These are phyloP conservation scores for Spongiforma sp. DNA, from an alignment of 1,284 basidiomycete genomes.

Conservation along the genomic window DNA sequence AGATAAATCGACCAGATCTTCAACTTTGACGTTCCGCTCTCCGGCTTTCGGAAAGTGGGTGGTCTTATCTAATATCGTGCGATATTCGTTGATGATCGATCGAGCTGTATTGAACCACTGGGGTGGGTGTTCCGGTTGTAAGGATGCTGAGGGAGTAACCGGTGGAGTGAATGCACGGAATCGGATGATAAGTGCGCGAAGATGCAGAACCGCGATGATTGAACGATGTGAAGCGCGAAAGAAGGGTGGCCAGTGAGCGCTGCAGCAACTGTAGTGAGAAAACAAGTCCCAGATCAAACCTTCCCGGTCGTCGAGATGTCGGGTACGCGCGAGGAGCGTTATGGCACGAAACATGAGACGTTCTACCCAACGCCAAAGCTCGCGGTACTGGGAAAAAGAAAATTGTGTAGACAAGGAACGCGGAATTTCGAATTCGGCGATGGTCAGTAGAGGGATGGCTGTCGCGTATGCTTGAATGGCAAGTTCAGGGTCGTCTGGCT, in stretches of 20 bases:
- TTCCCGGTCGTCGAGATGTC: slow-evolving; percentile 43
- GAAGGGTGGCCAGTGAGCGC: slow-evolving; percentile 71
- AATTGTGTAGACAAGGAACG: slow-evolving; percentile 39
- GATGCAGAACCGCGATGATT: slow-evolving; percentile 68
- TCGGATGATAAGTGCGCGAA: slow-evolving; percentile 70
- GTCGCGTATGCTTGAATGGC: slow-evolving; percentile 62
- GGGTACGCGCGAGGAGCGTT: slow-evolving; percentile 57
- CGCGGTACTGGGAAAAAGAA: slow-evolving; percentile 66
- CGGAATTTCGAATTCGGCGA: slow-evolving; percentile 55
- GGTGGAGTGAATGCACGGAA: slow-evolving; percentile 38
- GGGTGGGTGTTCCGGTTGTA: slow-evolving; percentile 40
- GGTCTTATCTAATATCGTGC: slow-evolving; percentile 64
- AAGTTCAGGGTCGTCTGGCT: slow-evolving; percentile 48
- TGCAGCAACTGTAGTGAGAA: slow-evolving; percentile 65
- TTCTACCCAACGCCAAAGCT: slow-evolving; percentile 83
- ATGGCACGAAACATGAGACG: slow-evolving; percentile 72
- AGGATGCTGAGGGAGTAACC: slow-evolving; percentile 14
- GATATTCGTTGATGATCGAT: slow-evolving; percentile 71
- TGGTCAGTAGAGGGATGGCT: slow-evolving; percentile 57
- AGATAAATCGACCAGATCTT: slow-evolving; percentile 84
- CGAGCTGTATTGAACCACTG: slow-evolving; percentile 71
- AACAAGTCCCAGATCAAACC: slow-evolving; percentile 63
- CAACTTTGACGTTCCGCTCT: slow-evolving; percentile 78
- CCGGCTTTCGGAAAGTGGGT: slow-evolving; percentile 88
- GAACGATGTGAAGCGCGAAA: slow-evolving; percentile 80